These are phyloP conservation scores for Starmerella vitae DNA, from an alignment of 805 yeast species.

Conservation along the genomic window DNA sequence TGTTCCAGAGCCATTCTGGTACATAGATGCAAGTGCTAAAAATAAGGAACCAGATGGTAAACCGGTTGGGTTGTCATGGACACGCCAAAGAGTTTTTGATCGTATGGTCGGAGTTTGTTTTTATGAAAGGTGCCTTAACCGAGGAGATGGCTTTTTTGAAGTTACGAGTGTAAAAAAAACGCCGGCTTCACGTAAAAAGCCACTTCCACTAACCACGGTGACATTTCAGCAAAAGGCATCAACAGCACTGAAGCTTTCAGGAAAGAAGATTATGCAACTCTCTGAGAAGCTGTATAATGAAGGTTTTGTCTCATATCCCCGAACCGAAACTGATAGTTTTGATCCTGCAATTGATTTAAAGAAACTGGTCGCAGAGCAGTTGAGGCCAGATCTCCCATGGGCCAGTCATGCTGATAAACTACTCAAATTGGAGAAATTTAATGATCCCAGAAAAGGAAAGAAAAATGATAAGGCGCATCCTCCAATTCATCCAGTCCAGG, in stretches of 20 bases:
- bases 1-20: slow-evolving; percentile 71
- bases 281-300: slow-evolving; percentile 79
- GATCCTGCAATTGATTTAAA: slow-evolving; percentile 64
- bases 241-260: slow-evolving; percentile 54
- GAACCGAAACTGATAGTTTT: slow-evolving; percentile 90
- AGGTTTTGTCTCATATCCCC: slow-evolving; percentile 86
- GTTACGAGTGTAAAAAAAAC: slow-evolving; percentile 40
- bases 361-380: slow-evolving; percentile 48
- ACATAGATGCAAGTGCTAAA: slow-evolving; percentile 39
- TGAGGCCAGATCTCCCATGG: slow-evolving; percentile 36
- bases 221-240: slow-evolving; percentile 83
- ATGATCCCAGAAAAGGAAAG: slow-evolving; percentile 64
- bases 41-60: slow-evolving; percentile 18
- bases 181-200: slow-evolving; percentile 66
- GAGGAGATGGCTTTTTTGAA: slow-evolving; percentile 34
- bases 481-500: slow-evolving; percentile 77
- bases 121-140: slow-evolving; percentile 51
- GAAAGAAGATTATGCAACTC: slow-evolving; percentile 55
- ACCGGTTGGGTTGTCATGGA: slow-evolving; percentile 49
- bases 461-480: slow-evolving; percentile 96
- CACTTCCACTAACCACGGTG: slow-evolving; percentile 87
- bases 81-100: slow-evolving; percentile 58
- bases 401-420: slow-evolving; percentile 49
- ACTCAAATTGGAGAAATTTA: slow-evolving; percentile 33
- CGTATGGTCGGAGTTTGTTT: slow-evolving; percentile 46